Percentiles rank a stretch among this genome's conserved stretches.
phyloP scores from a whole-genome alignment of 2,329 filamentous ascomycete genomes.

The Pseudogymnoascus sp. region DNA sequence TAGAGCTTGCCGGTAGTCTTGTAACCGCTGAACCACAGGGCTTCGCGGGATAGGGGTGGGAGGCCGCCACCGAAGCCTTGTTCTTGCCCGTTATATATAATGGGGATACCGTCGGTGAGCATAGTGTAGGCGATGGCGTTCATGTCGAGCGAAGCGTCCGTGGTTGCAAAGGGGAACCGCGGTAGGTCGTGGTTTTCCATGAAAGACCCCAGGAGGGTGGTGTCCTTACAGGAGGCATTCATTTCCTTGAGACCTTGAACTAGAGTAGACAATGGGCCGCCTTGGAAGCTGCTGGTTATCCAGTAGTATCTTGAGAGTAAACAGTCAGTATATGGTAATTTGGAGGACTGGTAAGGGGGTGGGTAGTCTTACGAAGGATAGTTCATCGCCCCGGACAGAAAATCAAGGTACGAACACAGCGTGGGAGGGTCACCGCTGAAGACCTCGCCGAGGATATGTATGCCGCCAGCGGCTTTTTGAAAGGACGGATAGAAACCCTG shows the following conservation, averaged over 20 bases:
- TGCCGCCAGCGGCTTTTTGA: constrained; percentile 28
- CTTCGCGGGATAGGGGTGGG: constrained; percentile 36
- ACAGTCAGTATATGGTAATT: neutral
- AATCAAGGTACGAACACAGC: constrained; percentile 37
- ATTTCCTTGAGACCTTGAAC: neutral
- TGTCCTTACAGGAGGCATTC: constrained; percentile 28
- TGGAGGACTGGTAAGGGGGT: constrained; percentile 28
- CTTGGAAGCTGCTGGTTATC: constrained; percentile 3
- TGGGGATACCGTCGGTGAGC: constrained; percentile 42
- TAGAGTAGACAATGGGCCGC: neutral
- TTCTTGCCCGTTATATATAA: constrained; percentile 45
- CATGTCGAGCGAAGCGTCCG: constrained; percentile 28
- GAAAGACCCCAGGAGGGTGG: constrained; percentile 32
- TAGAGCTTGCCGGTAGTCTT: constrained; percentile 32
- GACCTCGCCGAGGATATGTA: constrained; percentile 32
- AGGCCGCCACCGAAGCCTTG: constrained; percentile 35
- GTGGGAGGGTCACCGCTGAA: constrained; percentile 31
- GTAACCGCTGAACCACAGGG: constrained; percentile 36
- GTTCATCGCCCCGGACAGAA: constrained; percentile 39
- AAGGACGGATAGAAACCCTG: constrained; percentile 33
- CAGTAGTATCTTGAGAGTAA: neutral
- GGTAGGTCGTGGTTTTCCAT: constrained; percentile 36
- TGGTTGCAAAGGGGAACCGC: constrained; percentile 29
- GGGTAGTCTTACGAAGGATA: constrained; percentile 30
- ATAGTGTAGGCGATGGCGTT: constrained; percentile 41